Evolutionary conservation across 768 basidiomycete species (phyloP), one percentile per base, ranked within the genome.

Genomic region (Gautieria morchelliformis): DNA sequence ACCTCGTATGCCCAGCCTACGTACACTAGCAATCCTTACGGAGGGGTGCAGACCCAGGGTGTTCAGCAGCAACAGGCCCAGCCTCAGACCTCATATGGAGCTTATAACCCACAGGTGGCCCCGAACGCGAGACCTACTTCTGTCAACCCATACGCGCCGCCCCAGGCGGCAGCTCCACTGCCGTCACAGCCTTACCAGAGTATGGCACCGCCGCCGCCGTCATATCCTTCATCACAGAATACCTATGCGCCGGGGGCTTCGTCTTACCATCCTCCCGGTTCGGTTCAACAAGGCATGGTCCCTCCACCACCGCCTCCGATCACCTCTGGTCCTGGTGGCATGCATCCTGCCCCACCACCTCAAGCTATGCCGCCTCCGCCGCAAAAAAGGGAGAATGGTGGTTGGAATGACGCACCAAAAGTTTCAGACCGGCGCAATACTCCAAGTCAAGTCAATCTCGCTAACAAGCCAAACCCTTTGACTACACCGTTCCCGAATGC

Each of bases 371-470:
- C 81, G 1, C 79, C 83, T 4, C 83, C 83, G 32, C 81, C 83
- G 44, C n/a, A n/a, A n/a, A 75, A 75, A 59, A 72, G 74, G 30
- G 87, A 86, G 51, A 83, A 84, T 30, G 81, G 85, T 15, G 92
- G 92, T 0, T 97, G 93, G 93, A 97, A 97, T 64, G 94, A 97
- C 69, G 83, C 92, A 0, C 93, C 92, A 0, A 66, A 74, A 6
- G 61, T 81, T 12, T 66, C 72, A 9, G 68, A 78, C 17, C 69
- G 77, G 42, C 82, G 84, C 24, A 32, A 47, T 41, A 73, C 74
- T 1, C 81, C 86, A 1, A 75, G 77, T 20, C 70, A 77, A 5
- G 64, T 75, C 10, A 35, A 52, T 32, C 76, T 68, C 54, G 60
- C 72, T 10, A 69, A 66, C 55, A 89, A 87, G 64, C 84, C 80